Base-by-base conservation (phyloP, 2,329 filamentous ascomycete species). In the Lachnellula willkommii region DNA sequence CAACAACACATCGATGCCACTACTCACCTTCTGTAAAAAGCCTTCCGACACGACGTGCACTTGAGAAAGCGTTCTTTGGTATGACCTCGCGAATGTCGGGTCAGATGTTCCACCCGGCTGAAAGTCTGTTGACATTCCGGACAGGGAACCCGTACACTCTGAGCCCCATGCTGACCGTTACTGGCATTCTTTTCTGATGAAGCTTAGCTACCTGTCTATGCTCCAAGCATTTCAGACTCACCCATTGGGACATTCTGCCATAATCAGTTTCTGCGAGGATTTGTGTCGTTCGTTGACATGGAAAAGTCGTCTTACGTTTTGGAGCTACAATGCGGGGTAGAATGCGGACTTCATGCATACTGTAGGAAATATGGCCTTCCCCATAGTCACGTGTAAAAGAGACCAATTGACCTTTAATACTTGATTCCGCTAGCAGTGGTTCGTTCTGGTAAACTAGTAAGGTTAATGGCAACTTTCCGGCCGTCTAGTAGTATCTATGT, bases 11-110 rank as follows among this genome's bases (percentile, higher is more conserved):
- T n/a, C 45, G 17, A 17, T 24, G 47, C 36, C 36, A n/a, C 17
- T 36, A 59, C 59, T 47, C 24, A 65, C 63, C 57, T 53, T 47
- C 64, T 56, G 36, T 65, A 66, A 47, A 66, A 66, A 11, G 60
- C 58, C 52, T 66, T 66, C 4, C 58, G 46, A 37, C 64, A 66
- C 17, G 50, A 53, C 8, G 42, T 50, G 46, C 64, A 66, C 46
- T 65, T 63, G 12, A 64, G 55, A 17, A 53, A 56, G 4, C 61
- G 57, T 24, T 65, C 60, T 35, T 58, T 58, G n/a, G 37, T 46
- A 49, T 66, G 64, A 43, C 61, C 64, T n/a, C 57, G 52, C 12
- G 58, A 49, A 53, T 66, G 64, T 6, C 64, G 58, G 28, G 60
- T 66, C 42, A 66, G 48, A 43, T 66, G 64, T 48, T 65, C 64